Evolutionary conservation across 2,329 filamentous ascomycete species (phyloP).

Genomic region (Aspergillus quadrilineatus): DNA sequence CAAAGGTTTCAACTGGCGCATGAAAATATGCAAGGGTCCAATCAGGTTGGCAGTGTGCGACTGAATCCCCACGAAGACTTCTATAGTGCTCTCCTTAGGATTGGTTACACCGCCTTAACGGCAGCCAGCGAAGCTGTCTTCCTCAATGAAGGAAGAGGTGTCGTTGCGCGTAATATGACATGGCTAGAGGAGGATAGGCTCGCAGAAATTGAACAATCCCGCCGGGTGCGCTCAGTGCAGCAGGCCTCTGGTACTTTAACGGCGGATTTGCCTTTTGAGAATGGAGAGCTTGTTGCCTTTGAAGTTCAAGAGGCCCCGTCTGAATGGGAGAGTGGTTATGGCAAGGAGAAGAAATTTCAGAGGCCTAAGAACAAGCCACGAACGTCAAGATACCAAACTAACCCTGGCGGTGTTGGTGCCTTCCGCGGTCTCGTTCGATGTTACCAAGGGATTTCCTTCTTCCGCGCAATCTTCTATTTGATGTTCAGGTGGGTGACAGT

Average conservation of each 20-base stretch:
- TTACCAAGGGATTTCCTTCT: constrained; percentile 70
- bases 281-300: constrained; percentile 35
- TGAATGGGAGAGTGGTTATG: constrained; percentile 49
- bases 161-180: constrained; percentile 73
- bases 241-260: constrained; percentile 19
- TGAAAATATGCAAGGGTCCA: constrained; percentile 86
- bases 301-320: constrained; percentile 32
- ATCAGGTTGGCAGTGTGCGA: constrained; percentile 76
- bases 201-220: constrained; percentile 65
- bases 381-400: constrained; percentile 36
- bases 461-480: constrained; percentile 70
- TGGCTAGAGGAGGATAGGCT: constrained; percentile 90
- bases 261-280: constrained; percentile 28
- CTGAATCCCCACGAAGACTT: constrained; percentile 91
- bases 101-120: constrained; percentile 84
- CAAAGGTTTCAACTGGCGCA: constrained; percentile 71
- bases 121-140: constrained; percentile 96
- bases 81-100: constrained; percentile 82
- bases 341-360: constrained; percentile 46
- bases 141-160: constrained; percentile 78
- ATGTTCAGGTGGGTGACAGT: constrained; percentile 59
- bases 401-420: constrained; percentile 69
- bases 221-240: constrained; percentile 28
- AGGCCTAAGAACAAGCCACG: constrained; percentile 36
- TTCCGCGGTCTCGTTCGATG: constrained; percentile 75